These are phyloP conservation scores for Cercospora zeina DNA, from an alignment of 2,329 filamentous ascomycete species.

Conservation along the genomic window DNA sequence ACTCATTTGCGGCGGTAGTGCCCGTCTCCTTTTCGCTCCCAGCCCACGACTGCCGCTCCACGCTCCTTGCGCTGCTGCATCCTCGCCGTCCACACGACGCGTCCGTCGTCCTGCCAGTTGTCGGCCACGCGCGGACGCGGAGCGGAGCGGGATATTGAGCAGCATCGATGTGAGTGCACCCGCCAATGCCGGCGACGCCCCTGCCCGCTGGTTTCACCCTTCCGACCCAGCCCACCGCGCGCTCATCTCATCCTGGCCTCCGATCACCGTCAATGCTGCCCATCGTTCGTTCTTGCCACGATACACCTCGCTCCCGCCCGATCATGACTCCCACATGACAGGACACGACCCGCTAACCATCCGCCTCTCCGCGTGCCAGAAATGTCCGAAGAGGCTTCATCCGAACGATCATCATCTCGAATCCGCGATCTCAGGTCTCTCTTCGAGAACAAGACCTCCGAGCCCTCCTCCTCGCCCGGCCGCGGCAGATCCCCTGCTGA, in stretches of 20 bases:
- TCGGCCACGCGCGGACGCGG: neutral
- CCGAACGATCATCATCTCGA: conserved; percentile 43
- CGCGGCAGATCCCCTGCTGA: conserved; percentile 49
- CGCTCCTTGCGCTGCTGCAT: conserved; percentile 1
- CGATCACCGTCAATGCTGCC: conserved; percentile 11
- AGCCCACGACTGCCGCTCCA: neutral
- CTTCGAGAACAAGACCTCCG: conserved; percentile 49
- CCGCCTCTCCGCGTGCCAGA: conserved; percentile 38
- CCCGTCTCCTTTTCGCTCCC: neutral
- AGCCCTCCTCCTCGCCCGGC: conserved; percentile 29
- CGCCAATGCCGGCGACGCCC: neutral
- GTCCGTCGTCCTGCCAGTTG: neutral
- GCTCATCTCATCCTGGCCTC: conserved; percentile 4
- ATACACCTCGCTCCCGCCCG: conserved; percentile 13
- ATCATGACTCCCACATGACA: conserved; percentile 6
- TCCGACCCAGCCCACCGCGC: conserved; percentile 1
- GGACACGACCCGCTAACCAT: conserved; percentile 19
- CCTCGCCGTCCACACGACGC: neutral
- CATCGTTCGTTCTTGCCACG: conserved; percentile 8
- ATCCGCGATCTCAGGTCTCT: conserved; percentile 53
- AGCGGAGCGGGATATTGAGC: conserved; percentile 1
- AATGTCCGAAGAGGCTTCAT: conserved; percentile 44
- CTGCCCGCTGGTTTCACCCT: conserved; percentile 11
- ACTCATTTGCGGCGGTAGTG: neutral
- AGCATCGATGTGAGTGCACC: conserved; percentile 3